These are phyloP conservation scores for Fraxinus paxiana DNA, from an alignment of 305 asterid genomes.

Conservation along the genomic window DNA sequence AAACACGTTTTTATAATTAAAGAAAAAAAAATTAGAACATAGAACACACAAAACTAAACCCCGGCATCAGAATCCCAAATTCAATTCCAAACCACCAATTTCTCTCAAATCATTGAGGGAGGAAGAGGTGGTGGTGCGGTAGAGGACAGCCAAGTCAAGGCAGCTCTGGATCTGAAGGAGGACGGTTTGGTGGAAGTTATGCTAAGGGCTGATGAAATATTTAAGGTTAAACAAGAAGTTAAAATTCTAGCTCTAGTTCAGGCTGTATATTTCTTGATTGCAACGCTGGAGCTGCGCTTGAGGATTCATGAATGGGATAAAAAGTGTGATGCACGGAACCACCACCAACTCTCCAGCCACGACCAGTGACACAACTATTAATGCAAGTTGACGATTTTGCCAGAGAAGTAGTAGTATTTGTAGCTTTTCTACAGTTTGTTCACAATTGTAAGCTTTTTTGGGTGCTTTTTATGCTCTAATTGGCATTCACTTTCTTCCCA, in stretches of 20 bases:
- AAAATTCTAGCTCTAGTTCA: neutral
- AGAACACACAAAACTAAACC: neutral
- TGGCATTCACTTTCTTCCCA: neutral
- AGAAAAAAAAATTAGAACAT: neutral
- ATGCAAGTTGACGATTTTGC: neutral
- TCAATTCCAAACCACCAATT: neutral
- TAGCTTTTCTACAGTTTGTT: neutral
- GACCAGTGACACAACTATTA: neutral
- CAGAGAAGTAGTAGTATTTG: neutral
- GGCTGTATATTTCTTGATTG: slow-evolving; percentile 49
- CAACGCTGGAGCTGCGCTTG: slow-evolving; percentile 66
- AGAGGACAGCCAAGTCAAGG: neutral
- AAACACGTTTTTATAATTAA: neutral
- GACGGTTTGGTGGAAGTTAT: neutral
- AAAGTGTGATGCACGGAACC: slow-evolving; percentile 31
- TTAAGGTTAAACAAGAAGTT: neutral
- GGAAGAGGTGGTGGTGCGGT: neutral
- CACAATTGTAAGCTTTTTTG: neutral
- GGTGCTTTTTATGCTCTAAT: neutral
- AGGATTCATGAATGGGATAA: slow-evolving; percentile 80
- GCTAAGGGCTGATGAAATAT: neutral
- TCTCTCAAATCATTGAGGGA: neutral
- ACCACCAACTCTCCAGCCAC: neutral
- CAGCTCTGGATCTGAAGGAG: neutral
- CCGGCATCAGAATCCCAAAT: neutral